Evolutionary conservation across 331 rosid genomes (phyloP).

Genomic region (Cydonia oblonga): DNA sequence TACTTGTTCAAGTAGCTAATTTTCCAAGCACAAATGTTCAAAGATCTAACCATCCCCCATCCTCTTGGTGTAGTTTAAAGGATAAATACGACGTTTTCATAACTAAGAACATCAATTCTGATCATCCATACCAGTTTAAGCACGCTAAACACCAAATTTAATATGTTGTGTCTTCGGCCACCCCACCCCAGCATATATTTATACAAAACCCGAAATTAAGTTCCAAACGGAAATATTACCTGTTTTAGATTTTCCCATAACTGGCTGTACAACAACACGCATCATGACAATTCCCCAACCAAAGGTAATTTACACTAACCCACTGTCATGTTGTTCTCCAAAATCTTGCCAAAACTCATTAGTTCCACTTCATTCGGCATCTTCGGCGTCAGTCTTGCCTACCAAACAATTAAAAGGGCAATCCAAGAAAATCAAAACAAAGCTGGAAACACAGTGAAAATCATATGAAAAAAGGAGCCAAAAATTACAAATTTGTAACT

Average conservation of each 20-base stretch:
- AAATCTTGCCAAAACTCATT: constrained; percentile 80
- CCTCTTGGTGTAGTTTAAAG: no score
- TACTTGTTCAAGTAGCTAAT: no score
- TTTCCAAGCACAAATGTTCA: no score
- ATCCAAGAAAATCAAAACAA: background rate
- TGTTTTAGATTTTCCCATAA: background rate
- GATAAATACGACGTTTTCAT: no score
- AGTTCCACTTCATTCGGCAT: constrained; percentile 85
- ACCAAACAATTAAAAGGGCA: background rate
- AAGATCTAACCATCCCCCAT: no score
- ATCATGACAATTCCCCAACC: constrained; percentile 62
- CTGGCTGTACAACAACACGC: constrained; percentile 96
- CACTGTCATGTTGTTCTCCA: constrained; percentile 94
- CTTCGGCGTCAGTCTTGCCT: constrained; percentile 84
- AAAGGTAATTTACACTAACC: constrained; percentile 91
- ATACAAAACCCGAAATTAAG: no score
- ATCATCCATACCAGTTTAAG: background rate
- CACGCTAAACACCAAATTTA: background rate
- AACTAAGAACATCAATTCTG: background rate
- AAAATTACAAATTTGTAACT: background rate
- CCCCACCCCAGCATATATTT: no score
- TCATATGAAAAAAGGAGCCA: background rate
- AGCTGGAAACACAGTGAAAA: no score
- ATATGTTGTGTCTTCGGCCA: background rate
- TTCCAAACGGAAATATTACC: no score